These are phyloP conservation scores for Mimosa bimucronata DNA, from an alignment of 306 rosid species.

Conservation along the genomic window DNA sequence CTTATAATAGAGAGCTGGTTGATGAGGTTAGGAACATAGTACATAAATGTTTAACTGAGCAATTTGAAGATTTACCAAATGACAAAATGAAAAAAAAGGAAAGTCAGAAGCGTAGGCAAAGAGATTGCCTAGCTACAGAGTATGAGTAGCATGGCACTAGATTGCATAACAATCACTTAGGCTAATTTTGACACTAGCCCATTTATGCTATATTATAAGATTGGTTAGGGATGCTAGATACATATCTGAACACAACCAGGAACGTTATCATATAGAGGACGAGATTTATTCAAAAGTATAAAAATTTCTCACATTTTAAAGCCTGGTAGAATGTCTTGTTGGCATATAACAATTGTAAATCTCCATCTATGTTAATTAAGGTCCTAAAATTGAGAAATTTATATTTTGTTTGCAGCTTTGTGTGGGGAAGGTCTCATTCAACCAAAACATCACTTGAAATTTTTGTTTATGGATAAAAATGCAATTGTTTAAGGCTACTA, in stretches of 20 bases:
- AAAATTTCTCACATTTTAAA: background rate
- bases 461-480: background rate
- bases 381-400: no score
- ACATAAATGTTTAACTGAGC: no score
- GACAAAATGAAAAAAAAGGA: no score
- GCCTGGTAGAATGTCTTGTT: background rate
- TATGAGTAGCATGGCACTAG: constrained; percentile 10
- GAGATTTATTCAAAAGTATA: background rate
- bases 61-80: no score
- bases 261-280: background rate
- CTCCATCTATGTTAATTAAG: background rate
- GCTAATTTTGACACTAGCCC: background rate
- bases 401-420: no score
- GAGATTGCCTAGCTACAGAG: no score
- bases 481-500: no score
- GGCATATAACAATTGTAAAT: background rate
- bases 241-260: background rate
- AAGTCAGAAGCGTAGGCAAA: no score
- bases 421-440: no score
- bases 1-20: no score
- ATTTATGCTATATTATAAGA: background rate
- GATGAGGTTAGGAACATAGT: no score
- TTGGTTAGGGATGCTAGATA: background rate
- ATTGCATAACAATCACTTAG: background rate
- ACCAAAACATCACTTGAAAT: background rate